These are phyloP conservation scores for Saturnispora halmiae DNA, from an alignment of 805 yeast genomes.

Conservation along the genomic window DNA sequence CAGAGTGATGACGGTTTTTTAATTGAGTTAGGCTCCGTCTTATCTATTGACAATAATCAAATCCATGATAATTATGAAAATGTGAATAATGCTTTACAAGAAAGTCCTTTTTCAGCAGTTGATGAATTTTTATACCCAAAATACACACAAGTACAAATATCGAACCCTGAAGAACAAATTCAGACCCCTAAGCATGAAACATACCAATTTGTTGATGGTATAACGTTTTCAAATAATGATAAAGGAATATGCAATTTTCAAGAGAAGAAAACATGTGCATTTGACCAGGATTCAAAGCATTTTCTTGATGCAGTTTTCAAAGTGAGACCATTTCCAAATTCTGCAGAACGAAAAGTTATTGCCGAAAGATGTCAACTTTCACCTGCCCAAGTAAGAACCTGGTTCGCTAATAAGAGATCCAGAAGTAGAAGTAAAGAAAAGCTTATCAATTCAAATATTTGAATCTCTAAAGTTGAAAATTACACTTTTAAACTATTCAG, in stretches of 20 bases:
- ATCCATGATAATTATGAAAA: neutral
- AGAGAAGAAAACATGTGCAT: neutral
- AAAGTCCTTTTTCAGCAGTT: neutral
- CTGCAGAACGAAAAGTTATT: conserved; percentile 12
- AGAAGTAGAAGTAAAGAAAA: conserved; percentile 5
- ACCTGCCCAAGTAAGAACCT: conserved; percentile 12
- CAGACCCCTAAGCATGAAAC: neutral
- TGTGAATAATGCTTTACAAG: neutral
- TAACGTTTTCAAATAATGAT: neutral
- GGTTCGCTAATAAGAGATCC: conserved; percentile 17
- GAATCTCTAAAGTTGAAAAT: neutral
- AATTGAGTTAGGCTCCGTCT: conserved; percentile 6
- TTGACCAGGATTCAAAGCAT: conserved; percentile 4
- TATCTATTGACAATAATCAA: neutral
- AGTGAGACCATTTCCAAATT: conserved; percentile 11
- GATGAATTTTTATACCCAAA: neutral
- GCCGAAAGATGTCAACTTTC: conserved; percentile 12
- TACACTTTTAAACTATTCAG: too few relatives aligned
- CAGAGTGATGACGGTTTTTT: conserved; percentile 1
- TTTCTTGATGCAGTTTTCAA: conserved; percentile 10
- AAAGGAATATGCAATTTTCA: too few relatives aligned
- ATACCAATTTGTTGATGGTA: neutral
- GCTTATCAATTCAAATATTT: neutral
- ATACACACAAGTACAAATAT: neutral
- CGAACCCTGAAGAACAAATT: neutral